Conservation (phyloP, 495 filamentous ascomycete genomes). For the Xylaria grammica region DNA sequence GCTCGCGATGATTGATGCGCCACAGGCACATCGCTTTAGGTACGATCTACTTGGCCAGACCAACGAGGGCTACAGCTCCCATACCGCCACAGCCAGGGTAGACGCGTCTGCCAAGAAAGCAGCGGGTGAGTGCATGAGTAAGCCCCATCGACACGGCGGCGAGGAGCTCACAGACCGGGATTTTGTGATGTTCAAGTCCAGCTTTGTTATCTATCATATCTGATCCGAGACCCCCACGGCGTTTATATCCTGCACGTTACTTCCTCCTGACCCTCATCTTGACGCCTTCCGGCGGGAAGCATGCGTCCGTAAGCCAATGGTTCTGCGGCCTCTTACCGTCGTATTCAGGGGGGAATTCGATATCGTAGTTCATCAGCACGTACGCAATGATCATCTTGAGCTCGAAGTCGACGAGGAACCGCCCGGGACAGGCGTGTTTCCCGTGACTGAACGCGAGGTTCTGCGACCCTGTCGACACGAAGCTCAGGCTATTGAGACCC, state of each 20-base stretch:
- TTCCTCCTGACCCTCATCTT: slow-evolving; percentile 35
- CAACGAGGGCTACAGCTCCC: no score
- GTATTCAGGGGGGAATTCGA: slow-evolving; percentile 41
- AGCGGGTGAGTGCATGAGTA: neutral
- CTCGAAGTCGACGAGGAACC: slow-evolving; percentile 48
- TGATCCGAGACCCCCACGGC: neutral
- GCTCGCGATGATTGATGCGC: neutral
- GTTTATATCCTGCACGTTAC: slow-evolving; percentile 3
- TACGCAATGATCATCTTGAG: slow-evolving; percentile 47
- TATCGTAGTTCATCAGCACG: slow-evolving; percentile 48
- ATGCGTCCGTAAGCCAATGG: slow-evolving; percentile 36
- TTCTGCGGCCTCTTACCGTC: slow-evolving; percentile 35
- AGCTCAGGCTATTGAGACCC: slow-evolving; percentile 20
- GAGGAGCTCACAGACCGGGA: neutral
- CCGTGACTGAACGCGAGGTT: slow-evolving; percentile 51
- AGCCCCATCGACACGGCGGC: neutral
- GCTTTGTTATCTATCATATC: neutral
- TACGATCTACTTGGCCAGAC: neutral
- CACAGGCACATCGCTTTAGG: neutral
- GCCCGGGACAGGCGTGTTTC: slow-evolving; percentile 49
- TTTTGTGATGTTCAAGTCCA: no score
- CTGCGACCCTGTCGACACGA: slow-evolving; percentile 26
- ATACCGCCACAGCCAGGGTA: neutral
- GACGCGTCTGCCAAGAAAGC: neutral
- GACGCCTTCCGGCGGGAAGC: slow-evolving; percentile 36